These are phyloP conservation scores for Lasiodiplodia hormozganensis DNA, from an alignment of 2,329 filamentous ascomycete species.

Conservation along the genomic window DNA sequence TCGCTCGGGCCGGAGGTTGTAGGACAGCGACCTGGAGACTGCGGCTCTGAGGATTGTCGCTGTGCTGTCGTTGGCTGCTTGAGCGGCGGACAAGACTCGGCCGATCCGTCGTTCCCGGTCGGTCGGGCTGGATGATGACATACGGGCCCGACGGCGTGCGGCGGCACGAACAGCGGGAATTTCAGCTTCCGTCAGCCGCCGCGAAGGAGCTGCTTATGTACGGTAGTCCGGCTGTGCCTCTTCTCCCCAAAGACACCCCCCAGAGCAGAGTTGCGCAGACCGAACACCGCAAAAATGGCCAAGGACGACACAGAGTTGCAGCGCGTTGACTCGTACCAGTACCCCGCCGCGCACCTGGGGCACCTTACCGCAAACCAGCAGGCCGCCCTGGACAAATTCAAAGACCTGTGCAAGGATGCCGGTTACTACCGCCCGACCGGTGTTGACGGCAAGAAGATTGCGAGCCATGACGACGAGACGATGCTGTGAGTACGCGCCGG, in stretches of 20 bases:
- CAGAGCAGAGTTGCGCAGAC: background rate
- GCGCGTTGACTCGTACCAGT: constrained; percentile 57
- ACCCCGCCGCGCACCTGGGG: constrained; percentile 80
- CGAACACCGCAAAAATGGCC: constrained; percentile 11
- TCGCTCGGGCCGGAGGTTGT: background rate
- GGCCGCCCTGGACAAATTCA: constrained; percentile 73
- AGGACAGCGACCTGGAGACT: background rate
- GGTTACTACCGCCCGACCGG: constrained; percentile 65
- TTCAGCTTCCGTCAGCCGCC: constrained; percentile 24
- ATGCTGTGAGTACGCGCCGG: constrained; percentile 63
- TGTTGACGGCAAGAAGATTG: constrained; percentile 41
- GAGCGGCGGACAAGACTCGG: constrained; percentile 11
- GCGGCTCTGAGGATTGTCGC: constrained; percentile 4
- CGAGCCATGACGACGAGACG: constrained; percentile 75
- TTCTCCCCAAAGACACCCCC: background rate
- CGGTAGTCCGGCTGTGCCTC: background rate
- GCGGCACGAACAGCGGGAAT: constrained; percentile 12
- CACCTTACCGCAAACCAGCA: constrained; percentile 75
- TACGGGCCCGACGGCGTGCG: constrained; percentile 15
- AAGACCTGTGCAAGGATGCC: constrained; percentile 68
- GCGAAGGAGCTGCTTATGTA: constrained; percentile 16
- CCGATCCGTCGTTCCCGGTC: constrained; percentile 13
- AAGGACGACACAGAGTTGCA: constrained; percentile 37
- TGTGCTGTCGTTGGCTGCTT: background rate
- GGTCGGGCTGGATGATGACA: constrained; percentile 19